Conservation (phyloP, 192 early-diverging fungal genomes). For the Entomortierella beljakovae region DNA sequence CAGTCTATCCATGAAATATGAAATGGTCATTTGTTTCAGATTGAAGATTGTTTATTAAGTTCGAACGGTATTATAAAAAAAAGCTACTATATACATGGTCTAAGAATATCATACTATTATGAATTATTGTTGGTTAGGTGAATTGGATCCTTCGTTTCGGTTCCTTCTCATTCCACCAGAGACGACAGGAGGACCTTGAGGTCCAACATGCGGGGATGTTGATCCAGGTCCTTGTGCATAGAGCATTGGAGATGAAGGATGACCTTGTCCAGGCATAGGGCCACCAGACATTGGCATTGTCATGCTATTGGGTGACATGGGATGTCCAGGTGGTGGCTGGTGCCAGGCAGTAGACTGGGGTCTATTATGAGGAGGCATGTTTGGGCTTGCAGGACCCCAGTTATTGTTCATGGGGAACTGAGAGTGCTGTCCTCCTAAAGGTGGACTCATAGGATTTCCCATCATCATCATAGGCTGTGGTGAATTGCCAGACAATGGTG, state of each 20-base stretch:
- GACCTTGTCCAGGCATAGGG: background rate
- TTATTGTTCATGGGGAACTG: constrained; percentile 6
- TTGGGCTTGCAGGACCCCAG: constrained; percentile 8
- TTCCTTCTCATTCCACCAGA: constrained; percentile 23
- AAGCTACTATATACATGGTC: background rate
- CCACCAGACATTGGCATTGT: background rate
- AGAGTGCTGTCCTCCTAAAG: constrained; percentile 5
- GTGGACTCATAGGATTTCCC: constrained; percentile 8
- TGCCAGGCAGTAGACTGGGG: constrained; percentile 11
- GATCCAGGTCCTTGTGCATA: background rate
- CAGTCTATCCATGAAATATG: too few species aligned
- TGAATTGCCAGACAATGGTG: constrained; percentile 41
- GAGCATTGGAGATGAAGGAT: background rate
- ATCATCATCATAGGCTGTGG: constrained; percentile 39
- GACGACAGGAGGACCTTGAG: constrained; percentile 2
- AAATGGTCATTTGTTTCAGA: too few species aligned
- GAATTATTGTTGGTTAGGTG: constrained; percentile 7
- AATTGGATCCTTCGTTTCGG: constrained; percentile 14
- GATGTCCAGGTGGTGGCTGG: background rate
- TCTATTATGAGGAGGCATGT: constrained; percentile 9
- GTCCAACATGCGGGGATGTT: background rate
- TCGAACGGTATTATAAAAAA: background rate
- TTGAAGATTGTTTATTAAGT: too few species aligned
- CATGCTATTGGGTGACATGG: constrained; percentile 8
- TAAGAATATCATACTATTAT: background rate